These are phyloP conservation scores for Yamadazyma phyllophila DNA, from an alignment of 805 yeast species.

Conservation along the genomic window DNA sequence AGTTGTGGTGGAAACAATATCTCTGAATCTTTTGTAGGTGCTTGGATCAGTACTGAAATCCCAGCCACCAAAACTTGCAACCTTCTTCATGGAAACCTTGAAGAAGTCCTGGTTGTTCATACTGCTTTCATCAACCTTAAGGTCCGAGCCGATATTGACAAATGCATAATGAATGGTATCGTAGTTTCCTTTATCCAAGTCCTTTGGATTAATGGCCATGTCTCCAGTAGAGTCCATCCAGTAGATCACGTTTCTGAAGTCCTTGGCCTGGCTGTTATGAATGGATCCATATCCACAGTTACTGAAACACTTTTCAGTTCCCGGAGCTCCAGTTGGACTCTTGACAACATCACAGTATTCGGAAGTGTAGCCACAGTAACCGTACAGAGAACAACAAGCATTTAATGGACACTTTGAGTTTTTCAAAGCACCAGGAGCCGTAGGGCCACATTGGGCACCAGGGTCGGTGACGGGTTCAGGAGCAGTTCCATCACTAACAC, in stretches of 20 bases:
- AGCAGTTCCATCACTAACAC: constrained; percentile 17
- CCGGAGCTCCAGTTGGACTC: constrained; percentile 17
- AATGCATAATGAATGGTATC: constrained; percentile 18
- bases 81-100: constrained; percentile 13
- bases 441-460: constrained; percentile 20
- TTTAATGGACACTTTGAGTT: constrained; percentile 17
- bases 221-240: constrained; percentile 15
- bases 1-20: constrained; percentile 10
- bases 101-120: constrained; percentile 12
- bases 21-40: constrained; percentile 14
- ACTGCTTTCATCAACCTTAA: constrained; percentile 11
- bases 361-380: constrained; percentile 17
- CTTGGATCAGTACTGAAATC: constrained; percentile 16
- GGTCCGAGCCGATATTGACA: constrained; percentile 13
- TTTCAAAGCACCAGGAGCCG: constrained; percentile 17
- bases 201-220: constrained; percentile 13
- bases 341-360: constrained; percentile 13
- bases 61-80: constrained; percentile 19
- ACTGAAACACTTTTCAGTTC: constrained; percentile 17
- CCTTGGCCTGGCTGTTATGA: constrained; percentile 12
- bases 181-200: constrained; percentile 7
- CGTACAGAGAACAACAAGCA: constrained; percentile 18
- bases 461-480: constrained; percentile 16
- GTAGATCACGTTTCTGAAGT: constrained; percentile 16
- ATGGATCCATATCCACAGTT: constrained; percentile 20